A percentile compares a stretch with the other conserved stretches of the same genome.
Evolutionary conservation across 176 grass and related monocot genomes (phyloP).

Genomic region (Oryza brachyantha): DNA sequence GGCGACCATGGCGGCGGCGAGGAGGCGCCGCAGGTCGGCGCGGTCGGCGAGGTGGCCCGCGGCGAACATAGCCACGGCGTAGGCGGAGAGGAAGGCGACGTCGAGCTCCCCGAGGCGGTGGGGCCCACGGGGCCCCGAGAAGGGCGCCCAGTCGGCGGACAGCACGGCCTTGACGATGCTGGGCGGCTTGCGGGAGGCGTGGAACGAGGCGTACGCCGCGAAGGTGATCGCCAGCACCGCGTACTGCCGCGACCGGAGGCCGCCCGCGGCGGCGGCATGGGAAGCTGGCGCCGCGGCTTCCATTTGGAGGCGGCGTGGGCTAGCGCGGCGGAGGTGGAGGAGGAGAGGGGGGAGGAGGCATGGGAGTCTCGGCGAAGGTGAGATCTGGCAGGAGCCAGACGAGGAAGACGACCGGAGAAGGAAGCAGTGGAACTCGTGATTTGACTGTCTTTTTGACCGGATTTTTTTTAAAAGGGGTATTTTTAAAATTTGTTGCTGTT

Average conservation of each 20-base stretch:
- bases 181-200: slow-evolving; percentile 94
- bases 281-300: slow-evolving; percentile 22
- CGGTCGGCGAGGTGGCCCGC: slow-evolving; percentile 87
- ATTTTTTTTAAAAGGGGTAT: no score
- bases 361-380: slow-evolving; percentile 19
- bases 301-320: slow-evolving; percentile 30
- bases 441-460: slow-evolving; percentile 8
- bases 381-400: slow-evolving; percentile 13
- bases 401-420: slow-evolving; percentile 19
- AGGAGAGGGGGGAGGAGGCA: not conserved
- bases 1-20: slow-evolving; percentile 68
- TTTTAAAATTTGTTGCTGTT: no score
- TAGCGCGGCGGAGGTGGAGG: slow-evolving; percentile 9
- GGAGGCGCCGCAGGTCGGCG: slow-evolving; percentile 74
- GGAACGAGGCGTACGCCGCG: slow-evolving; percentile 77
- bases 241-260: slow-evolving; percentile 49
- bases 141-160: slow-evolving; percentile 58
- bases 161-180: slow-evolving; percentile 94
- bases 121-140: slow-evolving; percentile 58
- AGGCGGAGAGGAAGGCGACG: slow-evolving; percentile 80
- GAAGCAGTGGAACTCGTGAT: not conserved
- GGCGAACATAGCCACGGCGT: slow-evolving; percentile 72
- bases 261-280: slow-evolving; percentile 4
- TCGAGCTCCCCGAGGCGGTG: slow-evolving; percentile 91
- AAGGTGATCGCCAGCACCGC: slow-evolving; percentile 70